Evolutionary conservation across 208 protist species (phyloP).

Genomic region (Acanthamoeba royreba): DNA sequence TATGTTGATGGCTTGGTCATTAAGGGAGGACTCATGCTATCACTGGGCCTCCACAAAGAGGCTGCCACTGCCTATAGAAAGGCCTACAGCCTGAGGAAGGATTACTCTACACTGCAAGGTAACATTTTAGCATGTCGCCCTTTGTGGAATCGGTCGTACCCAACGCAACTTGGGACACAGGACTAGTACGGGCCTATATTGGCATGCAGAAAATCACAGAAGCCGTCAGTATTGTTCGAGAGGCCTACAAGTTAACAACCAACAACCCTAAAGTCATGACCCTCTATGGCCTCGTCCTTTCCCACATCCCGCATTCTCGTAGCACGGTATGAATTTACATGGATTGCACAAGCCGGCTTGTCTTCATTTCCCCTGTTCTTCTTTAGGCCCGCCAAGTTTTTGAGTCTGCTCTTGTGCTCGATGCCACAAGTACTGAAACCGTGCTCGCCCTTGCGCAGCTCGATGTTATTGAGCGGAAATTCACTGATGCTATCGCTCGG

Average conservation of each 20-base stretch:
- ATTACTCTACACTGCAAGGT: not conserved
- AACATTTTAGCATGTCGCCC: not conserved
- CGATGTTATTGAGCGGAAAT: not conserved
- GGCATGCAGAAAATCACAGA: not conserved
- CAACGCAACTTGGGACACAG: not conserved
- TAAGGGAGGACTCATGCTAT: not conserved
- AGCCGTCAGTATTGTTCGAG: not conserved
- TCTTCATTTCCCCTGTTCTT: not conserved
- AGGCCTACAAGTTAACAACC: not conserved
- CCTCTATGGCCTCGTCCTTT: constrained; percentile 22
- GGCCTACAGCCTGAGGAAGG: not conserved
- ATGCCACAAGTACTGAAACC: not conserved
- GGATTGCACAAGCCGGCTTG: not conserved
- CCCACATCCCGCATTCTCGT: not conserved
- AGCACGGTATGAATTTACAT: not conserved
- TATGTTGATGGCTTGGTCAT: not conserved
- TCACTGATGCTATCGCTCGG: not conserved
- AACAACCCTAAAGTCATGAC: not conserved
- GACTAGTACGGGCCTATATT: not conserved
- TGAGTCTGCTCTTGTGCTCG: not conserved
- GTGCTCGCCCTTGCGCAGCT: not conserved
- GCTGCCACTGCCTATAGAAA: not conserved
- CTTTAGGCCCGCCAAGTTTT: not conserved
- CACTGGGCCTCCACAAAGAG: not conserved
- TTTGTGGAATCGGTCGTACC: not conserved